Base-by-base conservation (phyloP, 495 filamentous ascomycete genomes). In the Daldinia grandis region DNA sequence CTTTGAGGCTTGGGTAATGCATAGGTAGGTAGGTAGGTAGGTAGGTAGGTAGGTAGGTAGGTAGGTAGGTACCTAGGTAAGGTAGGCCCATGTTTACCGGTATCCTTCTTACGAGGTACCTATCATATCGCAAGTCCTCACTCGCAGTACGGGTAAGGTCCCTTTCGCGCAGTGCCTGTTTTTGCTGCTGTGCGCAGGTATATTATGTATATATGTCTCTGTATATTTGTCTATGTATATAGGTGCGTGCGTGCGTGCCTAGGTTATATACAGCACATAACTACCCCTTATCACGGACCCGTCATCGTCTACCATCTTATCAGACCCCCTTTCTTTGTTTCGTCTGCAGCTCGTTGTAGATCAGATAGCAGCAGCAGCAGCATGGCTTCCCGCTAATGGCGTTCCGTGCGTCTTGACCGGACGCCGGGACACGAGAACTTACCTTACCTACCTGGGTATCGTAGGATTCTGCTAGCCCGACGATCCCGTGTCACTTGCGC, bases 381-480 rank as follows among this genome's bases (percentile, higher is more conserved):
- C 40, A 44, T n/a, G 19, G 17, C 40, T 44, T 44, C 40, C 17
- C 42, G 19, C 42, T 24, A 47, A 35, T 57, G 30, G 14, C 30
- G 53, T 56, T 35, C n/a, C 17, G 53, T 56, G 53, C 53, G 30
- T 19, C 53, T 33, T 56, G 53, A 30, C 30, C 49, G 24, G 49
- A 30, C 30, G 49, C 49, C 15, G 49, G 49, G 49, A 30, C 12
- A n/a, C 4, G 14, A 33, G 17, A 56, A 56, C 53, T 56, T 56
- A 56, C 53, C 53, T 56, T 56, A 56, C 30, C 53, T 56, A 56
- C 53, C 17, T 56, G n/a, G 38, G 38, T n/a, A 40, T 21, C 42
- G 19, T 21, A 0, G 42, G 42, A 47, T 24, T 24, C 42, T 7
- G 2, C 21, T 19, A 21, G 17, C 21, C 33, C 6, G 33, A 10